Evolutionary conservation across 805 yeast species (phyloP).

Genomic region (Candida quercuum): DNA sequence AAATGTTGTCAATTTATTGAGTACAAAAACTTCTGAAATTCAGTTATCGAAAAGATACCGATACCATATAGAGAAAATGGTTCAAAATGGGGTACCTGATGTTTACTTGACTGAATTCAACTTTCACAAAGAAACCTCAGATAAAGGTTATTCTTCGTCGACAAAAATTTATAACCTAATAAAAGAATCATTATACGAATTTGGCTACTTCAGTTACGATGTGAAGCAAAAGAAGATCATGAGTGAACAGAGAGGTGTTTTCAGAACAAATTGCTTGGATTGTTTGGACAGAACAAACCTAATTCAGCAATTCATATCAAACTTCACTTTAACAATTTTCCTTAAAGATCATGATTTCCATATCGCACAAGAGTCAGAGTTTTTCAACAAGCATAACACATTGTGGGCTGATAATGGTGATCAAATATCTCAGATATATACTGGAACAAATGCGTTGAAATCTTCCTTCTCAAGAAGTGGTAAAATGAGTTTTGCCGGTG

Average conservation of each 20-base stretch:
- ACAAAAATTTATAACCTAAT: conserved; percentile 58
- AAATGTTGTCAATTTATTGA: conserved; percentile 81
- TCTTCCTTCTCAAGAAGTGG: conserved; percentile 93
- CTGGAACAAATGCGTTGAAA: conserved; percentile 96
- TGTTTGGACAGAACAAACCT: conserved; percentile 93
- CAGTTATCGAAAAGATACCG: conserved; percentile 65
- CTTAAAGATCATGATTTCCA: conserved; percentile 35
- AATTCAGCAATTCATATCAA: conserved; percentile 78
- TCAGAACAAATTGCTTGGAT: conserved; percentile 90
- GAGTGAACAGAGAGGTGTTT: conserved; percentile 83
- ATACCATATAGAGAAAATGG: conserved; percentile 42
- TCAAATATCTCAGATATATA: conserved; percentile 89
- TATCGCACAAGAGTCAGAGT: conserved; percentile 40
- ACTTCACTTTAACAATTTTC: conserved; percentile 58
- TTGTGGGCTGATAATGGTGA: conserved; percentile 99
- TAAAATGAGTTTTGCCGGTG: conserved; percentile 95
- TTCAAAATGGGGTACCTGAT: conserved; percentile 30
- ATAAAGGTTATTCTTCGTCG: conserved; percentile 85
- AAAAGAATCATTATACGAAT: conserved; percentile 61
- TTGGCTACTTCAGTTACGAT: conserved; percentile 82
- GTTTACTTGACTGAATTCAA: conserved; percentile 78
- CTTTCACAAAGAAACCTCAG: conserved; percentile 90
- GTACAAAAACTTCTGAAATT: conserved; percentile 73
- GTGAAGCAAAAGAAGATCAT: conserved; percentile 44
- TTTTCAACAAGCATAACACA: conserved; percentile 70